phyloP scores from a whole-genome alignment of 768 basidiomycete species.

The Kwoniella dendrophila region DNA sequence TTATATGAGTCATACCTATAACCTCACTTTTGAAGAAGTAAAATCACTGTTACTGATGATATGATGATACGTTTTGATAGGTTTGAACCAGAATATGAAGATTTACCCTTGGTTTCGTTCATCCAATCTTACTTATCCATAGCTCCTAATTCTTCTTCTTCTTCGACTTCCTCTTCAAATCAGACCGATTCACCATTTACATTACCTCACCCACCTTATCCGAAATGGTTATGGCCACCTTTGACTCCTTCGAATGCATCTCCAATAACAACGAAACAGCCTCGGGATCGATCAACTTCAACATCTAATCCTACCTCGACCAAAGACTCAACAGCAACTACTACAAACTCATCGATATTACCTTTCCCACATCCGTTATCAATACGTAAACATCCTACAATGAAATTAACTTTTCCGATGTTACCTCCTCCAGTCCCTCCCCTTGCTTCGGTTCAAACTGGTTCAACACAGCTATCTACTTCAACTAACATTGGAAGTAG shows the following conservation, averaged over 20 bases:
- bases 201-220: conserved; percentile 39
- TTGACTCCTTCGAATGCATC: not conserved
- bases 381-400: conserved; percentile 42
- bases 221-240: conserved; percentile 46
- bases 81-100: conserved; percentile 49
- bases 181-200: no score
- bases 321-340: not conserved
- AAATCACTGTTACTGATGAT: no score
- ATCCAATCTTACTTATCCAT: conserved; percentile 40
- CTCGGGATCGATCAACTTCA: conserved; percentile 5
- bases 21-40: no score
- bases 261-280: not conserved
- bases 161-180: no score
- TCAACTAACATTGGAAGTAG: not conserved
- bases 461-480: not conserved
- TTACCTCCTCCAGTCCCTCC: conserved; percentile 8
- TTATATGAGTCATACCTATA: not conserved
- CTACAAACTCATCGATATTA: not conserved
- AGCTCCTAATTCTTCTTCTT: conserved; percentile 1
- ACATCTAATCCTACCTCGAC: not conserved
- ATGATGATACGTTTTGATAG: no score
- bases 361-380: conserved; percentile 45
- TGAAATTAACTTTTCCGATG: conserved; percentile 39
- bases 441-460: not conserved
- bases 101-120: conserved; percentile 42